phyloP scores from a whole-genome alignment of 2,329 filamentous ascomycete species.

The Gnomoniopsis smithogilvyi region DNA sequence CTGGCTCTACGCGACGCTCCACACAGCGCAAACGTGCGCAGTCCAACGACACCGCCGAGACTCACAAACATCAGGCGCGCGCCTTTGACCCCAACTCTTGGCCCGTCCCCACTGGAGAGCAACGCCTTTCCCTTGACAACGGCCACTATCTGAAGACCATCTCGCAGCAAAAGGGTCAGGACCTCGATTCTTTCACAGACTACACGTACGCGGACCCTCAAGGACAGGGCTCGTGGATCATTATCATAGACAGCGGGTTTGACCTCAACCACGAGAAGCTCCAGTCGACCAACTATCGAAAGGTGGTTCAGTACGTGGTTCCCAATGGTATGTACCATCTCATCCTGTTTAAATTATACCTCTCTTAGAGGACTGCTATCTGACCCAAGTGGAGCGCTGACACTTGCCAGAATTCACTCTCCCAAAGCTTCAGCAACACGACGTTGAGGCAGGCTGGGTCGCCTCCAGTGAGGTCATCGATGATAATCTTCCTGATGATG shows the following conservation, averaged over 20 bases:
- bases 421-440: not conserved
- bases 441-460: not conserved
- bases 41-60: not conserved
- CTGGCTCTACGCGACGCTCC: not conserved
- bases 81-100: not conserved
- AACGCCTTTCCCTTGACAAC: not conserved
- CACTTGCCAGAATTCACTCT: not conserved
- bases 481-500: not conserved
- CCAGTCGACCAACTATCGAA: not conserved
- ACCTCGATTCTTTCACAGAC: not conserved
- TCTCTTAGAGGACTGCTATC: not conserved
- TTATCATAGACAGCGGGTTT: constrained; percentile 7
- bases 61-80: not conserved
- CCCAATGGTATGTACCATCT: not conserved
- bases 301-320: not conserved
- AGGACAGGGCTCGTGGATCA: constrained; percentile 4
- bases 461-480: not conserved
- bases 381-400: no score
- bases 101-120: not conserved
- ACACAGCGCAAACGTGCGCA: not conserved
- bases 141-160: not conserved
- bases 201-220: constrained; percentile 7
- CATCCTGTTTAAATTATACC: not conserved
- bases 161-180: constrained; percentile 12
- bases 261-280: not conserved